Evolutionary conservation across 148 eudicot genomes (phyloP), one percentile per base, ranked within the genome.

Genomic region (Rhododendron henanense): DNA sequence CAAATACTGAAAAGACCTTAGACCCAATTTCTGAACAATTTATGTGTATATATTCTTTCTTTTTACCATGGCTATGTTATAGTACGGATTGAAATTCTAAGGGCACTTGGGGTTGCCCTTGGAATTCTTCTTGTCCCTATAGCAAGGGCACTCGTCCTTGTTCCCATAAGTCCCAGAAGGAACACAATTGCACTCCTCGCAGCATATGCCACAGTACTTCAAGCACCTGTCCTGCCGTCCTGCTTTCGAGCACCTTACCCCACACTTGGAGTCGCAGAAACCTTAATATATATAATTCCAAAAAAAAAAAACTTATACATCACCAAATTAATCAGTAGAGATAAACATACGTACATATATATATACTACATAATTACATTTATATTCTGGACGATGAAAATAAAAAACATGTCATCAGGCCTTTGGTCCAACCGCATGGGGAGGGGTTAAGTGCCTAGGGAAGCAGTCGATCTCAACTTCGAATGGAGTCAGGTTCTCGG

Each of bases 61-160:
- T 71, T 31, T 25, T 14, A 73, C 44, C 77, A 28, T 73, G 39
- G 37, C 65, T 19, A 59, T 59, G n/a, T 59, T 59, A 57, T 57
- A 5, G 6, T 57, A 55, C 0, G 14, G 3, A 55, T 5, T 19
- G 7, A 19, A 39, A 85, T 37, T 45, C 84, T 82, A 92, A 85
- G 95, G 95, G 86, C 95, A 93, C 83, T 93, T 93, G 78, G 92
- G 80, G 19, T 87, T 86, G 74, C 95, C 95, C 89, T 93, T 92
- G 57, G 89, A 76, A 87, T 84, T 93, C 37, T 83, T 81, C 90
- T 84, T 88, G 90, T 93, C 92, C 79, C 91, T 88, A 82, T 93
- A 93, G 81, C 95, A 93, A 85, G 95, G 94, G 83, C 95, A 93
- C 81, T 93, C 94, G 16, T 90, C 86, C 88, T 92, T 93, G 90